Percentiles rank a stretch among this genome's conserved stretches.
Evolutionary conservation across 306 rosid genomes (phyloP).

Genomic region (Medicago arabica): DNA sequence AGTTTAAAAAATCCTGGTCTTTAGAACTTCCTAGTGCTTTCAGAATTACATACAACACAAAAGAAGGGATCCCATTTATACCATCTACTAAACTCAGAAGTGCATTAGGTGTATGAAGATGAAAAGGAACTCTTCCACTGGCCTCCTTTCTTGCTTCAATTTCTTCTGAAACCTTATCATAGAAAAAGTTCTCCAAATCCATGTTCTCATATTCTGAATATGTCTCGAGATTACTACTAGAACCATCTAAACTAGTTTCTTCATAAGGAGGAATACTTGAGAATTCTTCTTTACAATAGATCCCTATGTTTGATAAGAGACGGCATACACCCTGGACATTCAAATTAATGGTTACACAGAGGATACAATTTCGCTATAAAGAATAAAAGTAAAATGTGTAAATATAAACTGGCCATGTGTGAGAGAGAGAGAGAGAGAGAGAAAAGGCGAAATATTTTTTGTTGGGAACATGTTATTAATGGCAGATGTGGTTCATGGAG

Average conservation of each 20-base stretch:
- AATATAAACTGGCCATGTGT: slow-evolving; percentile 26
- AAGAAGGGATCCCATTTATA: slow-evolving; percentile 38
- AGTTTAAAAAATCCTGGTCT: slow-evolving; percentile 29
- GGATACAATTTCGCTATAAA: slow-evolving; percentile 26
- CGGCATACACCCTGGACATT: slow-evolving; percentile 84
- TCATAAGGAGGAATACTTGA: slow-evolving; percentile 68
- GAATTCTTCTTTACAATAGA: slow-evolving; percentile 75
- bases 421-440: slow-evolving; percentile 30
- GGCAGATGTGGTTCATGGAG: background rate
- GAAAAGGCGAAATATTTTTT: background rate
- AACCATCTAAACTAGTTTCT: slow-evolving; percentile 65
- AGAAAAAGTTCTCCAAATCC: slow-evolving; percentile 92
- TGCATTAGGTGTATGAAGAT: slow-evolving; percentile 79
- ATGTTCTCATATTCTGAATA: slow-evolving; percentile 81
- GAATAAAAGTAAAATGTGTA: slow-evolving; percentile 17
- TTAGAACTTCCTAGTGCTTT: slow-evolving; percentile 17
- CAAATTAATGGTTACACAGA: slow-evolving; percentile 32
- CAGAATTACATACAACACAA: slow-evolving; percentile 15
- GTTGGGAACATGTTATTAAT: background rate
- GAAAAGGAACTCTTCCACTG: slow-evolving; percentile 70
- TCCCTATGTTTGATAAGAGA: slow-evolving; percentile 78
- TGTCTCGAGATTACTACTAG: slow-evolving; percentile 77
- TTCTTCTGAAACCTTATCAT: slow-evolving; percentile 86
- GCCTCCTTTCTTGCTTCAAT: slow-evolving; percentile 83
- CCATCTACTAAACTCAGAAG: slow-evolving; percentile 86